These are phyloP conservation scores for Tolypocladium amazonense DNA, from an alignment of 2,329 filamentous ascomycete genomes.

Conservation along the genomic window DNA sequence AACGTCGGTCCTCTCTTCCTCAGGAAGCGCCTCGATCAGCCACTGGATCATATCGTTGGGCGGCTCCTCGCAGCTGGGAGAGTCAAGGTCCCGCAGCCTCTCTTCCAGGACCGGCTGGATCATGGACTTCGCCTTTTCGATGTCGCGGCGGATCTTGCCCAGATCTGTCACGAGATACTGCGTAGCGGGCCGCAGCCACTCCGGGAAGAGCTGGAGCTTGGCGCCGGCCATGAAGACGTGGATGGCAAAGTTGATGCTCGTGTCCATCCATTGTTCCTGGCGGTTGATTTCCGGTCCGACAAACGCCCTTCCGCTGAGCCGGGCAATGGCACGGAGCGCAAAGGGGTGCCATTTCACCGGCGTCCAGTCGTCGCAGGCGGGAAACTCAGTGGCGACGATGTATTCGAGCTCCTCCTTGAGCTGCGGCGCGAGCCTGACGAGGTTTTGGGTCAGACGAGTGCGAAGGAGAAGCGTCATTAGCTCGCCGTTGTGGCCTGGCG, in stretches of 20 bases:
- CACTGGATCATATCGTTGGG: conserved; percentile 34
- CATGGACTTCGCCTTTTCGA: conserved; percentile 30
- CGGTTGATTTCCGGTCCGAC: conserved; percentile 40
- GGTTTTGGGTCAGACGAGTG: conserved; percentile 36
- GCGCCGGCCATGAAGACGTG: conserved; percentile 36
- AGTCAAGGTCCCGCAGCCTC: conserved; percentile 29
- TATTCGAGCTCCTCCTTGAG: conserved; percentile 36
- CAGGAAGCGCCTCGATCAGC: conserved; percentile 29
- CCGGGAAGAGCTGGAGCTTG: conserved; percentile 40
- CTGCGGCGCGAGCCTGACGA: conserved; percentile 32
- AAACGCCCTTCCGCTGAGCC: conserved; percentile 42
- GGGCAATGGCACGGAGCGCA: conserved; percentile 38
- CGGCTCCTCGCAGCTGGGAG: conserved; percentile 21
- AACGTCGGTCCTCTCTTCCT: conserved; percentile 25
- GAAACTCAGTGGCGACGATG: conserved; percentile 35
- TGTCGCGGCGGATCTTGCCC: conserved; percentile 30
- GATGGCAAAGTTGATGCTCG: conserved; percentile 38
- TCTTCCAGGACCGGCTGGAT: conserved; percentile 35
- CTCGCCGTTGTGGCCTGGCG: conserved; percentile 33
- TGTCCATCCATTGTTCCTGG: conserved; percentile 42
- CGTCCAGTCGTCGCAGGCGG: conserved; percentile 43
- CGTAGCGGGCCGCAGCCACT: conserved; percentile 35
- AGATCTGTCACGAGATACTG: conserved; percentile 37
- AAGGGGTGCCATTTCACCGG: conserved; percentile 41
- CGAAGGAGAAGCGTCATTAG: conserved; percentile 32